Percentiles rank a stretch among this genome's conserved stretches.
These are phyloP conservation scores for Irpex lacteus DNA, from an alignment of 1,284 basidiomycete species.

Conservation along the genomic window DNA sequence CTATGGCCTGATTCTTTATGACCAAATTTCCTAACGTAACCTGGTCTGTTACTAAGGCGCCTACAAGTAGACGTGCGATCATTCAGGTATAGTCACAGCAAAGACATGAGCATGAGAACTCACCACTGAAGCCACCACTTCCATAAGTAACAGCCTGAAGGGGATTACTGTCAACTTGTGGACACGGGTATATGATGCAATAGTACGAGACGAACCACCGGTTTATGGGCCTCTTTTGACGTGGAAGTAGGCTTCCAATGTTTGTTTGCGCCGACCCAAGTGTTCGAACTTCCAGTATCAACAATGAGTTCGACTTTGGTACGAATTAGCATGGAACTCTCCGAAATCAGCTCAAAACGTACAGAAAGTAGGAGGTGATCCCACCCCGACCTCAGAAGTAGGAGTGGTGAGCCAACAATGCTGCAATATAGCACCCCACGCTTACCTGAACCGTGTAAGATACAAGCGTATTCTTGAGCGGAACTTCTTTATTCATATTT, in stretches of 20 bases:
- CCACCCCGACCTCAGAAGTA: not conserved
- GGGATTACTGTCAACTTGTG: not conserved
- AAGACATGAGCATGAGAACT: not conserved
- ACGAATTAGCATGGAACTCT: not conserved
- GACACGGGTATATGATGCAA: not conserved
- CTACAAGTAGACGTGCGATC: constrained; percentile 5
- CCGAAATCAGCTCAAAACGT: not conserved
- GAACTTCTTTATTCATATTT: not conserved
- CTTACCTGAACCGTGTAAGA: constrained; percentile 13
- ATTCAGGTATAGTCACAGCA: not conserved
- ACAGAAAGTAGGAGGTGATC: constrained; percentile 2
- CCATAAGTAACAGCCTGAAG: not conserved
- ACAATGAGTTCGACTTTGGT: constrained; percentile 23
- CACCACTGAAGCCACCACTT: not conserved
- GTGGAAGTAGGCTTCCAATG: constrained; percentile 22
- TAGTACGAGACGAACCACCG: not conserved
- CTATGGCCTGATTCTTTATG: constrained; percentile 44
- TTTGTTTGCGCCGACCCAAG: constrained; percentile 51
- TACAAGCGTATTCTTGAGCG: constrained; percentile 11
- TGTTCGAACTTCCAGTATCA: constrained; percentile 48
- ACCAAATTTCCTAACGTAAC: constrained; percentile 14
- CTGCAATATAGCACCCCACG: not conserved
- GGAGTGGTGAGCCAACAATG: not conserved
- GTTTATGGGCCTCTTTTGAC: not conserved
- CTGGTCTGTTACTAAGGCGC: constrained; percentile 22